Evolutionary conservation across 129 eudicot genomes (phyloP).

Genomic region (Flaveria sonorensis): DNA sequence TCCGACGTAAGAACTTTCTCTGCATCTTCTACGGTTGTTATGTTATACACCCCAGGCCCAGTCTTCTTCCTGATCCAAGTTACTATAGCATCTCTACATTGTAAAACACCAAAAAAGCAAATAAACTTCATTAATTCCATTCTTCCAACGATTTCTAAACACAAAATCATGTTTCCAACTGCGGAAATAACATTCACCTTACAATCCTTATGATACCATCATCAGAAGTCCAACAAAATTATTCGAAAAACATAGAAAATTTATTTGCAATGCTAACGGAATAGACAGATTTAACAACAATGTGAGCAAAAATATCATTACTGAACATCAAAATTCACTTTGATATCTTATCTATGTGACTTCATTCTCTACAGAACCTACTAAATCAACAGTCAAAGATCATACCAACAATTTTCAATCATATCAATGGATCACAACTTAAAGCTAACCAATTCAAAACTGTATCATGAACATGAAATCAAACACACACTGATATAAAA

Average conservation of each 20-base stretch:
- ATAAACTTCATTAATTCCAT: slow-evolving; percentile 2
- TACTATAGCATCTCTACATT: slow-evolving; percentile 73
- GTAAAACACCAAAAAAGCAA: slow-evolving; percentile 22
- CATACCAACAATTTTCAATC: background rate
- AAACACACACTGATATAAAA: background rate
- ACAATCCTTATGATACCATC: background rate
- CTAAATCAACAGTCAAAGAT: background rate
- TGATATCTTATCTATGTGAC: background rate
- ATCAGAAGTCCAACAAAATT: background rate
- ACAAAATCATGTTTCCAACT: background rate
- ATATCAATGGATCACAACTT: background rate
- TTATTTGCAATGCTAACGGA: no score
- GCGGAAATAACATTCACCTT: background rate
- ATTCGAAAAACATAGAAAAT: no score
- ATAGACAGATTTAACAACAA: background rate
- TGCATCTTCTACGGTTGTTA: slow-evolving; percentile 75
- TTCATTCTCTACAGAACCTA: slow-evolving; percentile 12
- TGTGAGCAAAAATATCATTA: background rate
- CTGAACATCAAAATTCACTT: background rate
- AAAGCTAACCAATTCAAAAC: background rate
- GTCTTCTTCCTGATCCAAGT: slow-evolving; percentile 86
- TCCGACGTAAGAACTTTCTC: slow-evolving; percentile 67
- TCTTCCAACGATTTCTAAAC: slow-evolving; percentile 7
- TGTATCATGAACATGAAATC: background rate
- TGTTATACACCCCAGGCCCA: slow-evolving; percentile 77